Conservation (phyloP, 208 protist species). For the Crithidia acanthocephali region DNA sequence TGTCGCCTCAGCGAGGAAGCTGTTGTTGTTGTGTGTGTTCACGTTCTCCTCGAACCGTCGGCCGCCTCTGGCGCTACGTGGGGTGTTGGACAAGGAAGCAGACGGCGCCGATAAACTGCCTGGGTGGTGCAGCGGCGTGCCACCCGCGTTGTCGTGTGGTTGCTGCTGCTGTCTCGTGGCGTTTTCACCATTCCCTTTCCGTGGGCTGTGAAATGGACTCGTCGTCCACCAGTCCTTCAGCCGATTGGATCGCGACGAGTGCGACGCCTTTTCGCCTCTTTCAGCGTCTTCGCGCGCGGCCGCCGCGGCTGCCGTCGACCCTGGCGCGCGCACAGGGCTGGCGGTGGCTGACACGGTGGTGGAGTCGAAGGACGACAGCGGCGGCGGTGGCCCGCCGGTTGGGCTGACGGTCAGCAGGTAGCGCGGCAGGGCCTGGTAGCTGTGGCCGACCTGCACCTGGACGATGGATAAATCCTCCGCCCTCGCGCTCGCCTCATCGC, state of each 20-base stretch:
- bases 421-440: constrained; percentile 73
- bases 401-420: constrained; percentile 61
- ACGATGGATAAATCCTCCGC: constrained; percentile 19
- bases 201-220: not conserved
- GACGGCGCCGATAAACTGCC: not conserved
- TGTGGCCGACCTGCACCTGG: constrained; percentile 49
- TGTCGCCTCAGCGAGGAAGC: not conserved
- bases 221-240: constrained; percentile 10
- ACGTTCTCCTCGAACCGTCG: too few species aligned
- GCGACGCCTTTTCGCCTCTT: not conserved
- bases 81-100: not conserved
- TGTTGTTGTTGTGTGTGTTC: not conserved
- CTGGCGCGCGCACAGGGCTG: constrained; percentile 25
- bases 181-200: not conserved
- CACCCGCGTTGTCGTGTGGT: not conserved
- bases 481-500: constrained; percentile 11
- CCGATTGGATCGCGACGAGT: not conserved
- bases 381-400: not conserved
- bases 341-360: constrained; percentile 3
- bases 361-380: not conserved
- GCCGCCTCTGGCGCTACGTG: not conserved
- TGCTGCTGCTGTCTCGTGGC: not conserved
- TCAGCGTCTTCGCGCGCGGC: constrained; percentile 12
- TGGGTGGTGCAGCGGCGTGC: not conserved
- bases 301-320: constrained; percentile 11